Percentiles rank a stretch among this genome's conserved stretches.
phyloP scores from a whole-genome alignment of 768 basidiomycete genomes.

The Rhodotorula taiwanensis region DNA sequence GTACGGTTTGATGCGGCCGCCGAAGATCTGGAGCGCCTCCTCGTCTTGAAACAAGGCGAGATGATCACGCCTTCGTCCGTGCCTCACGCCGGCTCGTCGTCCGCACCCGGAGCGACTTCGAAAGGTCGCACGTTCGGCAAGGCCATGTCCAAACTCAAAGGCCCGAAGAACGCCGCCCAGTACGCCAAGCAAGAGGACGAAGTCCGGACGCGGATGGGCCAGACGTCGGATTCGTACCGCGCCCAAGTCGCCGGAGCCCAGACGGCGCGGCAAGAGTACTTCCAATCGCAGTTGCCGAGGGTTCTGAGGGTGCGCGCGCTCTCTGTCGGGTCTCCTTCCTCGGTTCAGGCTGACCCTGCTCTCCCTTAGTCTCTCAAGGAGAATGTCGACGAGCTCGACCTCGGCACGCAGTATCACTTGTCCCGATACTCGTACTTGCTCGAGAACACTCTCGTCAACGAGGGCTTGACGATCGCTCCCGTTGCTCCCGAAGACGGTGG shows the following conservation, averaged over 20 bases:
- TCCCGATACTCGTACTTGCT: conserved; percentile 90
- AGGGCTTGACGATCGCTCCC: conserved; percentile 76
- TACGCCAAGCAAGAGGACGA: conserved; percentile 93
- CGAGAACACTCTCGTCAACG: conserved; percentile 80
- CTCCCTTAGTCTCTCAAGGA: conserved; percentile 72
- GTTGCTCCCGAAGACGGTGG: conserved; percentile 58
- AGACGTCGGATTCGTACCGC: conserved; percentile 77
- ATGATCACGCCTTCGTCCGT: conserved; percentile 40
- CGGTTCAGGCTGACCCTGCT: not conserved
- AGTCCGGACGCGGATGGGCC: conserved; percentile 73
- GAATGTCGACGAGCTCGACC: conserved; percentile 88
- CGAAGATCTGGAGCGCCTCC: conserved; percentile 85
- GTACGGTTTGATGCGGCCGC: conserved; percentile 75
- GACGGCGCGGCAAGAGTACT: conserved; percentile 88
- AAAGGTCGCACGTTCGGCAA: conserved; percentile 38
- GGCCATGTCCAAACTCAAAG: conserved; percentile 41
- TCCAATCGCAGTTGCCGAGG: conserved; percentile 91
- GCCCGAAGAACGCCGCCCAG: conserved; percentile 47
- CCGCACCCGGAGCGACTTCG: not conserved
- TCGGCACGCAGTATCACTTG: conserved; percentile 96
- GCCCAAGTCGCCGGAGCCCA: conserved; percentile 87
- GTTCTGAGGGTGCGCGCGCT: conserved; percentile 67
- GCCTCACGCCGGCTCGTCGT: conserved; percentile 27
- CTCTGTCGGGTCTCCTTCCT: not conserved
- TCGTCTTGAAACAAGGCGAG: conserved; percentile 93